Conservation (phyloP, 306 rosid species). For the Rosa lucieae region DNA sequence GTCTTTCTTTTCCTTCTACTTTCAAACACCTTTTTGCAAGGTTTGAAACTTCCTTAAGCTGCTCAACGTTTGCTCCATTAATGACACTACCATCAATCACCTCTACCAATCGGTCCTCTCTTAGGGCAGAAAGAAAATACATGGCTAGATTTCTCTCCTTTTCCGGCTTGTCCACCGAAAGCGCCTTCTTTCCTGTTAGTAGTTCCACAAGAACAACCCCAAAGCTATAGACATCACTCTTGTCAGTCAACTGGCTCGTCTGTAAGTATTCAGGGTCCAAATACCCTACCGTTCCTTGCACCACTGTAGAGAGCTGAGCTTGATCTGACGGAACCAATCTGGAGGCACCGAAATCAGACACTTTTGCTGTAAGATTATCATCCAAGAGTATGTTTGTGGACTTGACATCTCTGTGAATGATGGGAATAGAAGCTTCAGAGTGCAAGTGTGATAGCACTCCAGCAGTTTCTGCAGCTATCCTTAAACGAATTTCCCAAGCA, state of each 20-base stretch:
- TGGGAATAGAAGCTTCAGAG: slow-evolving; percentile 28
- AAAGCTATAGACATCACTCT: slow-evolving; percentile 37
- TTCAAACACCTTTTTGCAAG: slow-evolving; percentile 16
- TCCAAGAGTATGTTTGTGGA: slow-evolving; percentile 37
- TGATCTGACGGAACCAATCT: slow-evolving; percentile 31
- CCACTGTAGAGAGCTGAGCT: slow-evolving; percentile 25
- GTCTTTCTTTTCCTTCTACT: slow-evolving; percentile 28
- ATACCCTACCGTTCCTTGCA: slow-evolving; percentile 29
- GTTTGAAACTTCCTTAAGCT: slow-evolving; percentile 15
- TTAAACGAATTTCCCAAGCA: slow-evolving; percentile 15
- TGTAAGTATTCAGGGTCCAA: not conserved
- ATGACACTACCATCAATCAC: slow-evolving; percentile 15
- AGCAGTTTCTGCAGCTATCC: slow-evolving; percentile 33
- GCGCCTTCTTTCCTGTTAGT: slow-evolving; percentile 29
- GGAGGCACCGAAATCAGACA: slow-evolving; percentile 36
- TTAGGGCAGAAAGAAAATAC: slow-evolving; percentile 27
- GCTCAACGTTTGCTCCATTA: slow-evolving; percentile 15
- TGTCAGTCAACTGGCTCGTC: not conserved
- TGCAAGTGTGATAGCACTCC: slow-evolving; percentile 33
- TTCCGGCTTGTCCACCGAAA: not conserved
- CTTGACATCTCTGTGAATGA: slow-evolving; percentile 38
- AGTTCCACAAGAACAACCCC: slow-evolving; percentile 40
- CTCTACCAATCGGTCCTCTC: slow-evolving; percentile 9
- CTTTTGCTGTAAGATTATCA: slow-evolving; percentile 23
- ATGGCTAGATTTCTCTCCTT: slow-evolving; percentile 10